A percentile compares a stretch with the other conserved stretches of the same genome.
Evolutionary conservation across 2,329 filamentous ascomycete species (phyloP).

Genomic region (Ophiostoma himal-ulmi): DNA sequence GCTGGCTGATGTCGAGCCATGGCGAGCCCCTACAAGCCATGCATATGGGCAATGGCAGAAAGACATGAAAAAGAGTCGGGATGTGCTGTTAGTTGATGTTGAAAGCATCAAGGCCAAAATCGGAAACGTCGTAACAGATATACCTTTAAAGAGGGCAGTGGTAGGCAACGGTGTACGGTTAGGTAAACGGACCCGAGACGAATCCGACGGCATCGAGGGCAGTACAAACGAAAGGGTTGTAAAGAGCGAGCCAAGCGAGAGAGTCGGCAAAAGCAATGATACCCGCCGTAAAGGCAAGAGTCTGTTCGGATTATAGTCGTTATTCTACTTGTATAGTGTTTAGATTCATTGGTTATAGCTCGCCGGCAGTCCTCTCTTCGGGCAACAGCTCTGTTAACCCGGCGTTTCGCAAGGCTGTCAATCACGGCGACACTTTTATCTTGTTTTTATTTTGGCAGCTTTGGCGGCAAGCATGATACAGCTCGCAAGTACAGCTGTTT

Average conservation of each 20-base stretch:
- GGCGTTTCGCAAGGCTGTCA: not conserved
- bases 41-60: slow-evolving; percentile 29
- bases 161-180: not conserved
- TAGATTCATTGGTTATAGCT: not conserved
- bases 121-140: slow-evolving; percentile 59
- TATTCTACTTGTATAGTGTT: too few species aligned
- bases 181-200: not conserved
- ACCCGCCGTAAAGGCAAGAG: slow-evolving; percentile 8
- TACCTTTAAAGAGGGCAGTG: slow-evolving; percentile 29
- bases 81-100: slow-evolving; percentile 47
- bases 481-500: not conserved
- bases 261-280: not conserved
- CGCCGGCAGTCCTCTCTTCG: not conserved
- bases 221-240: not conserved
- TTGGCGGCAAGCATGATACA: not conserved
- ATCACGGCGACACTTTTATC: not conserved
- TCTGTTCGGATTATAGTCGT: slow-evolving; percentile 1
- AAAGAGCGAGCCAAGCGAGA: not conserved
- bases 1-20: slow-evolving; percentile 47
- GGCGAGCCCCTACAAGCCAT: slow-evolving; percentile 35
- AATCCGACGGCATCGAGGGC: not conserved
- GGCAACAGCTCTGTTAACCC: not conserved
- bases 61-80: not conserved
- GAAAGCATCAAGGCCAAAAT: slow-evolving; percentile 66
- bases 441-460: not conserved